Evolutionary conservation across 148 eudicot genomes (phyloP), one percentile per base, ranked within the genome.

Genomic region (Nyssa sinensis): DNA sequence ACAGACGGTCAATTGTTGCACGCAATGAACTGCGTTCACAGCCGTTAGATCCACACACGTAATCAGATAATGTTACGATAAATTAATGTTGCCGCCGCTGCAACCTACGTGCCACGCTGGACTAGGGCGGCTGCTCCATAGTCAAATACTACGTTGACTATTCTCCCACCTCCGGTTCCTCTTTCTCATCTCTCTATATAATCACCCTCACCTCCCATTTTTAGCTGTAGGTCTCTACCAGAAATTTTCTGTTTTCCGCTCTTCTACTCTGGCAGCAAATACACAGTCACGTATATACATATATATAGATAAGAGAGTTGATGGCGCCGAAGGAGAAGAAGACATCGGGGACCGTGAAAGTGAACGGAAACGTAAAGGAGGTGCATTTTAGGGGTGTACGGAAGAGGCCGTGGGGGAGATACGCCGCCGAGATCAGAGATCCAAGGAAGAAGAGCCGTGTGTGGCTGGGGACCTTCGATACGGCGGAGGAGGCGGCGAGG

Each of bases 351-450:
- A 60, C 0, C 1, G 57, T 7, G 80, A 33, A 24, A 44, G 17
- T 24, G 1, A 64, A 66, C 19, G 17, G 31, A 25, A 49, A 25
- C 21, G 67, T 5, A 0, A 80, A 72, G 39, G 91, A 87, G 76
- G 39, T 72, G 59, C 93, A 84, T 68, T 91, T 74, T 25, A 27
- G 97, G 25, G 97, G 97, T 0, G 97, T 91, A 0, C 28, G 97
- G 19, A 91, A 86, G 84, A 21, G 93, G 69, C 93, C 96, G 9
- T 87, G 91, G 96, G 93, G 96, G 0, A 57, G 93, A 3, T 89
- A 87, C 77, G 96, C 96, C 2, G 91, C 93, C 0, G 96, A 91
- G 90, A 91, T 91, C 69, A 74, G 96, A 0, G 93, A 91, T 41
- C 96, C 96, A 0, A 80, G 73, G 16, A 84, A 84, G 65, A 91